Evolutionary conservation across 371 early-diverging fungal species (phyloP).

Genomic region (Zopfochytrium polystomum): DNA sequence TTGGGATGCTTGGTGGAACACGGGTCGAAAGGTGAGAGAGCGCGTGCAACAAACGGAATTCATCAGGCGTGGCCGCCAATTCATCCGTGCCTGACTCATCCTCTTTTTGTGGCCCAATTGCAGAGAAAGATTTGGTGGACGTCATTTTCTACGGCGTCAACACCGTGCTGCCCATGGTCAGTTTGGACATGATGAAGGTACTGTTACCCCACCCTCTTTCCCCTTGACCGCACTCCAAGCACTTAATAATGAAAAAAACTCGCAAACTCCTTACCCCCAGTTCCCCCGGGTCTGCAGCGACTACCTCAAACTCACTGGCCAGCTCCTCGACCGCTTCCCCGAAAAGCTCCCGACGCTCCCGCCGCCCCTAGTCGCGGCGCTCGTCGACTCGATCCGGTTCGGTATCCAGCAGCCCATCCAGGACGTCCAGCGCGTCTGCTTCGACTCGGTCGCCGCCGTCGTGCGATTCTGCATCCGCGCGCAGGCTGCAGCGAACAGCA

Average conservation of each 20-base stretch:
- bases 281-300: conserved; percentile 66
- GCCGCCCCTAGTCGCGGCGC: conserved; percentile 49
- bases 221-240: background rate
- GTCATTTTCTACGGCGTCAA: conserved; percentile 70
- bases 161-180: conserved; percentile 67
- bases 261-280: conserved; percentile 32
- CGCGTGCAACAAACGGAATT: too few relatives aligned
- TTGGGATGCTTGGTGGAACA: conserved; percentile 60
- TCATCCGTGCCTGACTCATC: too few relatives aligned
- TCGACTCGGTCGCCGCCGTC: conserved; percentile 61
- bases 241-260: background rate
- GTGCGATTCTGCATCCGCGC: conserved; percentile 35
- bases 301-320: conserved; percentile 64
- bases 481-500: conserved; percentile 9
- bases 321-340: conserved; percentile 66
- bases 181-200: conserved; percentile 70
- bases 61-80: too few relatives aligned
- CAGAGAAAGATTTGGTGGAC: conserved; percentile 53
- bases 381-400: conserved; percentile 65
- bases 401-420: conserved; percentile 59
- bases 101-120: background rate
- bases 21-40: conserved; percentile 56
- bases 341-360: conserved; percentile 61
- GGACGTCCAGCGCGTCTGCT: conserved; percentile 59
- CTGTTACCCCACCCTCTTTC: too few relatives aligned